Percentiles rank a stretch among this genome's conserved stretches.
Evolutionary conservation across 23 red algal genomes (phyloP).

Genomic region (Gracilaria caudata): DNA sequence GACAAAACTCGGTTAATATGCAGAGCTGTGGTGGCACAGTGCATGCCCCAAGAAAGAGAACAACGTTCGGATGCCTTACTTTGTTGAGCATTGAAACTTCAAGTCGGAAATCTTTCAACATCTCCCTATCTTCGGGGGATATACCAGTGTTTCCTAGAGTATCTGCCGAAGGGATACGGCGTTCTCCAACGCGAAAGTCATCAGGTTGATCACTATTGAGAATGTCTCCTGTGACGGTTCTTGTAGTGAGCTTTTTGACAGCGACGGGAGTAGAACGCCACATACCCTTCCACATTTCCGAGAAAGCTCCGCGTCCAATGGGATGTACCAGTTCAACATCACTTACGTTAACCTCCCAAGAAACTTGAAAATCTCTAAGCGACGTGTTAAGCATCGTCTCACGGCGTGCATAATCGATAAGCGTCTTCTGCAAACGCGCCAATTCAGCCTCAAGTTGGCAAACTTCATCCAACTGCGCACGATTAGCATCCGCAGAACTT

Average conservation of each 20-base stretch:
- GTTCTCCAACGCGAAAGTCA: neutral
- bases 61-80: constrained; percentile 91
- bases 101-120: constrained; percentile 81
- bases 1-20: constrained; percentile 99
- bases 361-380: constrained; percentile 76
- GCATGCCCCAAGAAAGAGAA: constrained; percentile 90
- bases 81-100: constrained; percentile 93
- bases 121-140: constrained; percentile 52
- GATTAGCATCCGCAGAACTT: constrained; percentile 52
- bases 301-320: constrained; percentile 89
- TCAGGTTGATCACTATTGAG: constrained; percentile 1
- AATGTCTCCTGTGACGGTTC: constrained; percentile 5
- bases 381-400: constrained; percentile 82
- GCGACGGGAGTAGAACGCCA: constrained; percentile 91
- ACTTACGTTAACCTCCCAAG: constrained; percentile 90
- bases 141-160: neutral
- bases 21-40: constrained; percentile 75
- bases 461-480: constrained; percentile 44
- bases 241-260: constrained; percentile 62
- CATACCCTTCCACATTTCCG: constrained; percentile 88
- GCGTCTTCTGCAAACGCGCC: constrained; percentile 63
- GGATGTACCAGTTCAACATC: constrained; percentile 72
- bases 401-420: constrained; percentile 64
- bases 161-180: neutral
- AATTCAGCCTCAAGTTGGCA: constrained; percentile 68